Evolutionary conservation across 2,329 filamentous ascomycete species (phyloP).

Genomic region (Epichloe sylvatica): DNA sequence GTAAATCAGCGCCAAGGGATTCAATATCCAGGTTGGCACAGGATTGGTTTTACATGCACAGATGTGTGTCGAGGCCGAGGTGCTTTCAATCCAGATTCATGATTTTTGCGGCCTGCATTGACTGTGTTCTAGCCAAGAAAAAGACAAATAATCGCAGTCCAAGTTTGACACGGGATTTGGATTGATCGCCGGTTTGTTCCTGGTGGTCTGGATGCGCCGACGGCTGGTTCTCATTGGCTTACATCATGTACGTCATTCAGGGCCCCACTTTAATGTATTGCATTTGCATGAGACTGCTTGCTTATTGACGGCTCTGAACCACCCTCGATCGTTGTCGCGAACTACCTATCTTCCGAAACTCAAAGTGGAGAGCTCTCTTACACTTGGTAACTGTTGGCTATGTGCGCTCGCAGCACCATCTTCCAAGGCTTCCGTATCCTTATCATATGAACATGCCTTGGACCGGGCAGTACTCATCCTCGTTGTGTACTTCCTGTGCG

Average conservation of each 20-base stretch:
- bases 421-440: not conserved
- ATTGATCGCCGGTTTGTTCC: not conserved
- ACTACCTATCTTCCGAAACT: too few species aligned
- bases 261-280: too few species aligned
- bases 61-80: too few species aligned
- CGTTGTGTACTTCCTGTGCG: not conserved
- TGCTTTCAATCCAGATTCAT: not conserved
- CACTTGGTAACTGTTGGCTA: not conserved
- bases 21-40: not conserved
- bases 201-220: not conserved
- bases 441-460: fast-evolving
- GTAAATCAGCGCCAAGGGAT: not conserved
- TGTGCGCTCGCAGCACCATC: not conserved
- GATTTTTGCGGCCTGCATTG: not conserved
- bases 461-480: not conserved
- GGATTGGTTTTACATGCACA: not conserved
- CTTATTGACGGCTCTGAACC: too few species aligned
- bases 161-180: not conserved
- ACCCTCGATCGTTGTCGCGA: too few species aligned
- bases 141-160: not conserved
- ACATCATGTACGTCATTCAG: not conserved
- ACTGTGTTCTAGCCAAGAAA: not conserved
- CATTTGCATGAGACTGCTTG: too few species aligned
- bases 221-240: constrained; percentile 6
- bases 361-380: too few species aligned